phyloP scores from a whole-genome alignment of 2,329 filamentous ascomycete genomes.

The Chalaropsis thielavioides region DNA sequence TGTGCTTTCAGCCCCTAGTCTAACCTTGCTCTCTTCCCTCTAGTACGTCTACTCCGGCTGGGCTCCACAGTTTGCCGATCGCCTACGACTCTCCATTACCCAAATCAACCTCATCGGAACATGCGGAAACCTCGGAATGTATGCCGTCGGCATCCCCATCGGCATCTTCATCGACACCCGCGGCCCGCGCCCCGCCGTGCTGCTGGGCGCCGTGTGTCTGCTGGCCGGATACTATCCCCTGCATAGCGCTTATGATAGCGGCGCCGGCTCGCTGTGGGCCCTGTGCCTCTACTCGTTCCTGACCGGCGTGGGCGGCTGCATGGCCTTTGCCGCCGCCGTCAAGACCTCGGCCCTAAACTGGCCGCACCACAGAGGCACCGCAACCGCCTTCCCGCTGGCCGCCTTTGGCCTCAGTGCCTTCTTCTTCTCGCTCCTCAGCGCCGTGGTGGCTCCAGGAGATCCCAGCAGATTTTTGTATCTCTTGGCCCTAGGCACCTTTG shows the following conservation, averaged over 20 bases:
- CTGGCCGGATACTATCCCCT: constrained; percentile 76
- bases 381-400: constrained; percentile 82
- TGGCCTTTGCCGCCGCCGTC: constrained; percentile 76
- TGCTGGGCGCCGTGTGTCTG: constrained; percentile 59
- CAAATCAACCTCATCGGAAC: constrained; percentile 81
- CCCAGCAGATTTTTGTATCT: constrained; percentile 70
- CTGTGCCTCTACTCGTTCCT: constrained; percentile 77
- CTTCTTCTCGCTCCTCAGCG: constrained; percentile 76
- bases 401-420: constrained; percentile 92
- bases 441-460: constrained; percentile 65
- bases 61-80: constrained; percentile 87
- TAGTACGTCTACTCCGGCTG: constrained; percentile 98
- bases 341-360: constrained; percentile 84
- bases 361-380: constrained; percentile 79
- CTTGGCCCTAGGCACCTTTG: constrained; percentile 63
- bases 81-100: constrained; percentile 75
- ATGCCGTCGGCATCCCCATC: constrained; percentile 74
- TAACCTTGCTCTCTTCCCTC: constrained; percentile 9
- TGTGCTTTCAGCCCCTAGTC: background rate
- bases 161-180: constrained; percentile 74
- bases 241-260: constrained; percentile 60
- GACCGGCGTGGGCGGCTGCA: constrained; percentile 76
- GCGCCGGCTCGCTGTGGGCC: constrained; percentile 40
- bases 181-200: constrained; percentile 64
- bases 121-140: constrained; percentile 87